Conservation (phyloP, 805 yeast species). For the Barnettozyma salicaria region DNA sequence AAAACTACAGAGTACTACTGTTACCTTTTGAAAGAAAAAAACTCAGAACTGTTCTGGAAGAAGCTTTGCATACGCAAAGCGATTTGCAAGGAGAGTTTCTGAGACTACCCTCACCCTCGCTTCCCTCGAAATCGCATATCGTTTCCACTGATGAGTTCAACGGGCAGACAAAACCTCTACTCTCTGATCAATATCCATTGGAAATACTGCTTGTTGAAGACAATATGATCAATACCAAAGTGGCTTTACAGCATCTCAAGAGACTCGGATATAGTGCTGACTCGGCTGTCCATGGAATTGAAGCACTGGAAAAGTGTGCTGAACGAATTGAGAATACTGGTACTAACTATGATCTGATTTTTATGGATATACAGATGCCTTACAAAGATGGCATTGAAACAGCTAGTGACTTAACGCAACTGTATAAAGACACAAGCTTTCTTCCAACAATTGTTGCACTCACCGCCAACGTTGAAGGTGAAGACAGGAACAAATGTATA, state of each 20-base stretch:
- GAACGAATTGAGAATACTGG: constrained; percentile 43
- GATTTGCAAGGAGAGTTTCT: too few relatives aligned
- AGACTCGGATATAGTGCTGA: constrained; percentile 51
- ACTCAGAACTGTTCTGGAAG: constrained; percentile 2
- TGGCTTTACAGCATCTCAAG: constrained; percentile 62
- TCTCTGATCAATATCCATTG: constrained; percentile 31
- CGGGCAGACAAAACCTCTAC: neutral
- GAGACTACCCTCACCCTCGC: too few relatives aligned
- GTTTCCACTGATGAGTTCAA: neutral
- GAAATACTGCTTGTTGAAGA: constrained; percentile 86
- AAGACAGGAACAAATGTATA: constrained; percentile 41
- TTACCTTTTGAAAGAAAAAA: constrained; percentile 18
- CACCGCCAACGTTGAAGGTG: constrained; percentile 70
- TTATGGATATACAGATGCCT: constrained; percentile 96
- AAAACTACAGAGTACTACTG: constrained; percentile 12
- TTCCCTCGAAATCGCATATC: too few relatives aligned
- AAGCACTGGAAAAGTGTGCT: constrained; percentile 88
- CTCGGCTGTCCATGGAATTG: constrained; percentile 81
- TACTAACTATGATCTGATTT: constrained; percentile 75
- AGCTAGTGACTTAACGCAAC: constrained; percentile 61
- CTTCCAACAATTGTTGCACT: constrained; percentile 93
- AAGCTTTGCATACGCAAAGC: too few relatives aligned
- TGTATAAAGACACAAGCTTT: constrained; percentile 45
- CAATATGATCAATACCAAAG: constrained; percentile 71
- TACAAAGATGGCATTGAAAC: constrained; percentile 92